Conservation (phyloP, 2,329 filamentous ascomycete genomes). For the Decorospora gaudefroyi region DNA sequence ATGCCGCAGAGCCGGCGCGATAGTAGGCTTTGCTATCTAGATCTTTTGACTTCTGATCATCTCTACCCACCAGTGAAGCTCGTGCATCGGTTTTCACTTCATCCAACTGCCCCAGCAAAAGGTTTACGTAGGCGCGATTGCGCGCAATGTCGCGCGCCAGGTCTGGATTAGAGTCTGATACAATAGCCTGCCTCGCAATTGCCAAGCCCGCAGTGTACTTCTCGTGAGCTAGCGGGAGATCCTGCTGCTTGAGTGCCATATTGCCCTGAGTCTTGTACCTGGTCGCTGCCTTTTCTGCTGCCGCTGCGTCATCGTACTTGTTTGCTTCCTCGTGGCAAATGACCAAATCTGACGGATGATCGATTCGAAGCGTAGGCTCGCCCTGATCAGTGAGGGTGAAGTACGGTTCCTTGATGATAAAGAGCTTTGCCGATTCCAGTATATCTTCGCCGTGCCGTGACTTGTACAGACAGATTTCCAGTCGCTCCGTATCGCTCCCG, state of each 20-base stretch:
- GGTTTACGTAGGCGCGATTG: conserved; percentile 43
- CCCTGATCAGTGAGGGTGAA: conserved; percentile 53
- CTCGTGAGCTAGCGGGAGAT: conserved; percentile 45
- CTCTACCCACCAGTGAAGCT: conserved; percentile 30
- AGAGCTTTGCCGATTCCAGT: conserved; percentile 42
- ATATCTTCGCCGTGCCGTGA: conserved; percentile 39
- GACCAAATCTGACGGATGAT: conserved; percentile 59
- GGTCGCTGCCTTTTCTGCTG: conserved; percentile 38
- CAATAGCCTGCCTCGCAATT: conserved; percentile 26
- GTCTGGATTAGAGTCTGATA: conserved; percentile 22
- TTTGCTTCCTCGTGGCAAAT: conserved; percentile 45
- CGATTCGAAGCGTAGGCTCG: conserved; percentile 55
- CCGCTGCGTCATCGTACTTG: conserved; percentile 33
- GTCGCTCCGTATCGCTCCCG: conserved; percentile 44
- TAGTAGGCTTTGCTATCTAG: conserved; percentile 53
- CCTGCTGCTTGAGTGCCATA: conserved; percentile 40
- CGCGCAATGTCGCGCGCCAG: conserved; percentile 42
- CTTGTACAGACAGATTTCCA: conserved; percentile 36
- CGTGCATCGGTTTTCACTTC: conserved; percentile 40
- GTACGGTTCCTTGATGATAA: conserved; percentile 61
- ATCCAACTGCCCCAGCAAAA: conserved; percentile 36
- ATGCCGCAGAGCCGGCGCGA: conserved; percentile 54
- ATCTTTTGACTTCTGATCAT: conserved; percentile 34
- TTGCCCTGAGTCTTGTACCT: conserved; percentile 45
- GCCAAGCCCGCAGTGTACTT: conserved; percentile 39